Conservation (phyloP, 2,329 filamentous ascomycete genomes). For the Alternaria infectoria region DNA sequence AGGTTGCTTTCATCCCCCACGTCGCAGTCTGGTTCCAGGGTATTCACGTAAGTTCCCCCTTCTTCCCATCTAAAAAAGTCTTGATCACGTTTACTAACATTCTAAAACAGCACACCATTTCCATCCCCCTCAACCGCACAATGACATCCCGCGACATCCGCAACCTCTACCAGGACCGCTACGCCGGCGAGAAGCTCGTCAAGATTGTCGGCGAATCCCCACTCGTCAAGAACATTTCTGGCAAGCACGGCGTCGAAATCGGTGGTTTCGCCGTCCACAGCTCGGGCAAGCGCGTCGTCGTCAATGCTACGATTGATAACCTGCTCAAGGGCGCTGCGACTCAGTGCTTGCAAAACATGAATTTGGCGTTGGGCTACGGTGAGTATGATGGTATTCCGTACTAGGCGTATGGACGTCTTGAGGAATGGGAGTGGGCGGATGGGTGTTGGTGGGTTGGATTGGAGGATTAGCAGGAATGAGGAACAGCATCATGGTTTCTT, state of each 20-base stretch:
- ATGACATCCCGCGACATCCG: slow-evolving; percentile 93
- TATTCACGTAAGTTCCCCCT: slow-evolving; percentile 66
- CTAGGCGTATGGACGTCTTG: slow-evolving; percentile 14
- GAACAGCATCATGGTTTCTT: slow-evolving; percentile 1
- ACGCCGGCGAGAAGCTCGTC: slow-evolving; percentile 93
- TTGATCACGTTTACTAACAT: neutral
- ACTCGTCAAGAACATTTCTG: slow-evolving; percentile 80
- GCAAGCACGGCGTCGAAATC: slow-evolving; percentile 89
- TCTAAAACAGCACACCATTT: slow-evolving; percentile 73
- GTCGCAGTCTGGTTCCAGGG: slow-evolving; percentile 98
- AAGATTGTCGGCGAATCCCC: slow-evolving; percentile 90
- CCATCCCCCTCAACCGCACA: slow-evolving; percentile 80
- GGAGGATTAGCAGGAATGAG: neutral
- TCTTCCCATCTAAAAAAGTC: neutral
- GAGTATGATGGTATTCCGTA: slow-evolving; percentile 86
- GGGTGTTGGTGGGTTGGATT: neutral
- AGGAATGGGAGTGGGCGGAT: neutral
- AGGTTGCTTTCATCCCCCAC: slow-evolving; percentile 88
- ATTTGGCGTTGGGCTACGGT: slow-evolving; percentile 83
- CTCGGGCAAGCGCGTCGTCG: slow-evolving; percentile 87
- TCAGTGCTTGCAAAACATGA: slow-evolving; percentile 96
- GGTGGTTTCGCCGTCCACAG: slow-evolving; percentile 94
- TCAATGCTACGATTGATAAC: slow-evolving; percentile 94
- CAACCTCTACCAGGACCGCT: slow-evolving; percentile 93
- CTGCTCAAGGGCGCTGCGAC: slow-evolving; percentile 91